A percentile compares a stretch with the other conserved stretches of the same genome.
These are phyloP conservation scores for Parsonsia alboflavescens DNA, from an alignment of 257 asterid species.

Conservation along the genomic window DNA sequence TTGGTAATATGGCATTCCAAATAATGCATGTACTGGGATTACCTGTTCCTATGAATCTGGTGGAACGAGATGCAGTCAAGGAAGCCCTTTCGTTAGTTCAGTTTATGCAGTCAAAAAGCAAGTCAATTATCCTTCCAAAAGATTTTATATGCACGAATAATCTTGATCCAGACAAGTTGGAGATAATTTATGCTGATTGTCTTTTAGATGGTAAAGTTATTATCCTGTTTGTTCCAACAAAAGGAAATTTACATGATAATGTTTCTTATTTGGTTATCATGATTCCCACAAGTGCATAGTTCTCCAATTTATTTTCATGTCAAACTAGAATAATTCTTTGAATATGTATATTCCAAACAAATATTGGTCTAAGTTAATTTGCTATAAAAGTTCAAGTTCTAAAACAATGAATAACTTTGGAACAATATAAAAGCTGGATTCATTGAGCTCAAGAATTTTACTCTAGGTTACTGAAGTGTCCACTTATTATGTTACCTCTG, in stretches of 20 bases:
- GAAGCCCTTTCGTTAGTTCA: slow-evolving; percentile 55
- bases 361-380: background rate
- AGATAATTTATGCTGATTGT: slow-evolving; percentile 41
- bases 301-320: background rate
- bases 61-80: slow-evolving; percentile 49
- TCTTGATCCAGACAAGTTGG: slow-evolving; percentile 31
- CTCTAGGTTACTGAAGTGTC: slow-evolving; percentile 1
- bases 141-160: slow-evolving; percentile 66
- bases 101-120: slow-evolving; percentile 51
- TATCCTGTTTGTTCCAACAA: slow-evolving; percentile 1
- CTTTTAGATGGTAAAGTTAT: slow-evolving; percentile 50
- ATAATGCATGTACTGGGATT: slow-evolving; percentile 72
- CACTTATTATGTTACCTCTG: background rate
- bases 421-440: background rate
- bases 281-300: background rate
- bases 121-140: slow-evolving; percentile 56
- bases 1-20: slow-evolving; percentile 79
- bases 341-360: background rate
- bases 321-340: background rate
- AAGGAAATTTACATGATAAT: background rate
- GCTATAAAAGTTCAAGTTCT: background rate
- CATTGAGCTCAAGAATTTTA: background rate
- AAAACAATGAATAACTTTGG: background rate
- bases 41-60: slow-evolving; percentile 51
- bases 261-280: background rate